Evolutionary conservation across 2,329 filamentous ascomycete species (phyloP).

Genomic region (Sclerotinia trifoliorum): DNA sequence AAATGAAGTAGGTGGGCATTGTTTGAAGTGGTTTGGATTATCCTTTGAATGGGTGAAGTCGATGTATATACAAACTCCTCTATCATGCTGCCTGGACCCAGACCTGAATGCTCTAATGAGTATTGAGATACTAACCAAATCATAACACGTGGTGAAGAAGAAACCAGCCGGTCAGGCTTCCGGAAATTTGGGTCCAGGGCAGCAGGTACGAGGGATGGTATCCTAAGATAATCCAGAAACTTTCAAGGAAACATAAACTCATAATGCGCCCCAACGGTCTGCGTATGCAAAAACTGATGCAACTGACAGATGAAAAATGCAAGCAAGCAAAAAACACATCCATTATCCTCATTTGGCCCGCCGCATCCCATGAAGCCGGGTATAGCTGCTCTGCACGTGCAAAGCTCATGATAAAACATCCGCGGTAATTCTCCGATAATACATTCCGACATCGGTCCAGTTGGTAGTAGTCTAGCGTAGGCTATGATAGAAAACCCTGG

Average conservation of each 20-base stretch:
- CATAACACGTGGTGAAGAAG: slow-evolving; percentile 23
- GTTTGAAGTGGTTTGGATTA: slow-evolving; percentile 24
- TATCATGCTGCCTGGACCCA: slow-evolving; percentile 33
- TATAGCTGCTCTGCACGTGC: slow-evolving; percentile 31
- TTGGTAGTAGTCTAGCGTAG: slow-evolving; percentile 26
- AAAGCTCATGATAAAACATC: slow-evolving; percentile 29
- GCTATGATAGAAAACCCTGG: slow-evolving; percentile 27
- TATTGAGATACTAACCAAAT: slow-evolving; percentile 33
- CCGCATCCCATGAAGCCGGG: slow-evolving; percentile 34
- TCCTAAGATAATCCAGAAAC: slow-evolving; percentile 31
- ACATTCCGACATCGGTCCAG: slow-evolving; percentile 29
- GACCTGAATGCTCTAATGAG: slow-evolving; percentile 27
- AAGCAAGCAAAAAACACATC: slow-evolving; percentile 29
- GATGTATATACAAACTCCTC: slow-evolving; percentile 32
- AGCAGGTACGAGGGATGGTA: slow-evolving; percentile 36
- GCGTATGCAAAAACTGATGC: slow-evolving; percentile 40
- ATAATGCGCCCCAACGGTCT: slow-evolving; percentile 36
- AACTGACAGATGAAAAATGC: slow-evolving; percentile 34
- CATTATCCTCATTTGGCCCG: slow-evolving; percentile 29
- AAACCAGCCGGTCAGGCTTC: slow-evolving; percentile 26
- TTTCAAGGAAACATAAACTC: slow-evolving; percentile 30
- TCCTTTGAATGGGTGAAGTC: slow-evolving; percentile 27
- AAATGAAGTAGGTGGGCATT: slow-evolving; percentile 5
- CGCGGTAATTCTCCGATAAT: slow-evolving; percentile 25
- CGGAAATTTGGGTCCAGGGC: slow-evolving; percentile 37